Evolutionary conservation across 169 alveolate species (phyloP).

Genomic region (Cryptosporidium canis): DNA sequence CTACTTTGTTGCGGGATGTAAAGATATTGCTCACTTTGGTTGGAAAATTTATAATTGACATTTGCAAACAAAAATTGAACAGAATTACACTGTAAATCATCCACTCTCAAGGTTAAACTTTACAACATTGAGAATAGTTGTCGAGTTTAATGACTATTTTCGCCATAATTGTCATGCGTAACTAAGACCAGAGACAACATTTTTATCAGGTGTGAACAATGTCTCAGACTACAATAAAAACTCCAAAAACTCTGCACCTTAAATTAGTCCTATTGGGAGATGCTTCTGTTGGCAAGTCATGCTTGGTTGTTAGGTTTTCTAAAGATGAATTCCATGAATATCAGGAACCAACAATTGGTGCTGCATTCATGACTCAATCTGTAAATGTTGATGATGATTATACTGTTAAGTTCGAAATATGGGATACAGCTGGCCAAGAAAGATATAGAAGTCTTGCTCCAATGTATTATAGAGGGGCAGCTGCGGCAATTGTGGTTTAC

Average conservation of each 20-base stretch:
- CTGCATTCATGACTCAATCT: constrained; percentile 89
- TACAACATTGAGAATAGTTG: neutral
- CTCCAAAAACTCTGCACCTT: constrained; percentile 76
- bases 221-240: constrained; percentile 62
- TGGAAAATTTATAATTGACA: neutral
- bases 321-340: constrained; percentile 85
- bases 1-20: constrained; percentile 23
- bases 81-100: neutral
- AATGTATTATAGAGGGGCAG: constrained; percentile 91
- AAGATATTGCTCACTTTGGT: neutral
- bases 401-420: constrained; percentile 84
- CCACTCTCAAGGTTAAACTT: neutral
- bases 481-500: constrained; percentile 91
- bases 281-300: constrained; percentile 92
- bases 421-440: constrained; percentile 92
- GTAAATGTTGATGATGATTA: constrained; percentile 80
- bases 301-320: constrained; percentile 86
- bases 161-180: neutral
- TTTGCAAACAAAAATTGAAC: neutral
- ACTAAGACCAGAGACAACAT: neutral
- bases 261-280: constrained; percentile 90
- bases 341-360: constrained; percentile 93
- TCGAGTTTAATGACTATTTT: neutral
- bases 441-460: constrained; percentile 88
- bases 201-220: neutral